phyloP scores from a whole-genome alignment of 768 basidiomycete genomes.

The Royoungia palumana region DNA sequence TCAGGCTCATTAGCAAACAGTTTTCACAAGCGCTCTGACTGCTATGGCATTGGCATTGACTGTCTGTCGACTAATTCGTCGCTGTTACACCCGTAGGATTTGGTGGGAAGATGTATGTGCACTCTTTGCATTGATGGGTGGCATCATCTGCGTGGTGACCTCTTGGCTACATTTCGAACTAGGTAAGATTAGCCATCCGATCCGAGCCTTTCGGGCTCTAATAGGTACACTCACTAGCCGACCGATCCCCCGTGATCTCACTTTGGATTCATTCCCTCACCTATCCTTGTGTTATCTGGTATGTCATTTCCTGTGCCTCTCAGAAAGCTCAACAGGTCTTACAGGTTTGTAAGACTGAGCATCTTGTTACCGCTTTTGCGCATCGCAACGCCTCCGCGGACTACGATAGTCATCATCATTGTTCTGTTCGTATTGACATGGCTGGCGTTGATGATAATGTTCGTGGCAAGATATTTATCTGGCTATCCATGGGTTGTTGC shows the following conservation, averaged over 20 bases:
- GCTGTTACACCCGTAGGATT: constrained; percentile 1
- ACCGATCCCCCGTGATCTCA: neutral
- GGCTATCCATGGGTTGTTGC: neutral
- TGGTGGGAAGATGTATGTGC: constrained; percentile 22
- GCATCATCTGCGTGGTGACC: constrained; percentile 3
- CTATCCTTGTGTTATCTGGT: constrained; percentile 14
- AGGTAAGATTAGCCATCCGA: neutral
- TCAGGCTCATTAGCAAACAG: neutral
- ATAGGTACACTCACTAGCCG: constrained; percentile 2
- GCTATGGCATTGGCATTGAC: constrained; percentile 2
- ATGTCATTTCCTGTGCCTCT: neutral
- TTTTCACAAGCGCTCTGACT: constrained; percentile 9
- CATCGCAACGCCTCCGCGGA: constrained; percentile 9
- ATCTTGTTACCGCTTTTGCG: constrained; percentile 12
- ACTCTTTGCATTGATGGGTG: neutral
- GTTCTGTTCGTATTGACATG: constrained; percentile 13
- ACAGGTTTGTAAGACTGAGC: constrained; percentile 15
- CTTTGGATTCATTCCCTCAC: constrained; percentile 10
- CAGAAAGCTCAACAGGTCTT: neutral
- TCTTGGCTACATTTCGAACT: constrained; percentile 10
- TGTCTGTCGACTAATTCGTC: neutral
- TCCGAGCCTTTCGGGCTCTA: neutral
- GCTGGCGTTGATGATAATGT: constrained; percentile 3
- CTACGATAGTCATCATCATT: constrained; percentile 1
- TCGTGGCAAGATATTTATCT: neutral